Conservation (phyloP, 2,329 filamentous ascomycete genomes). For the Rachicladosporium sp. region DNA sequence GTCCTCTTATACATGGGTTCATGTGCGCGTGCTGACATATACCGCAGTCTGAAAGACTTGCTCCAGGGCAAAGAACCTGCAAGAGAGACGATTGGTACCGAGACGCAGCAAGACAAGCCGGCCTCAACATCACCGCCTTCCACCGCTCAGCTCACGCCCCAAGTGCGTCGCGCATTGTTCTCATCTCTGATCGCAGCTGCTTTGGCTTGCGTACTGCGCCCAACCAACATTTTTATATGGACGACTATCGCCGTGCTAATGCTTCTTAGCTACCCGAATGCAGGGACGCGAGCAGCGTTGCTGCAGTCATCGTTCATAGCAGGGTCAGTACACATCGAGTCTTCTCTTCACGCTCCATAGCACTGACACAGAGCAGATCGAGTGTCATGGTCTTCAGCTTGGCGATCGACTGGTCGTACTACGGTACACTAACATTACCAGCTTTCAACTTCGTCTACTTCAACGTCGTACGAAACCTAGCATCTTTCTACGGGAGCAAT, state of each 20-base stretch:
- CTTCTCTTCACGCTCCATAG: too few species aligned
- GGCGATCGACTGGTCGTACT: slow-evolving; percentile 64
- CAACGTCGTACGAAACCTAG: slow-evolving; percentile 77
- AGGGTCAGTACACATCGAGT: too few species aligned
- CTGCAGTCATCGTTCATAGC: too few species aligned
- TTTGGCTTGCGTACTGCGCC: slow-evolving; percentile 70
- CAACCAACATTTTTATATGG: slow-evolving; percentile 86
- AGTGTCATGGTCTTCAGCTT: slow-evolving; percentile 51
- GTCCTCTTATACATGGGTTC: not conserved
- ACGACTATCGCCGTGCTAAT: slow-evolving; percentile 48
- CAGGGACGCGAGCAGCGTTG: too few species aligned
- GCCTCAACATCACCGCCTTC: too few species aligned
- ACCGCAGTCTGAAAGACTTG: slow-evolving; percentile 1
- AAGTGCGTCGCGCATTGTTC: too few species aligned
- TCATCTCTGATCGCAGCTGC: slow-evolving; percentile 59
- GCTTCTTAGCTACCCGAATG: slow-evolving; percentile 31
- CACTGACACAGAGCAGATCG: not conserved
- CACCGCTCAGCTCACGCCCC: too few species aligned
- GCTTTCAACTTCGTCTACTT: slow-evolving; percentile 79
- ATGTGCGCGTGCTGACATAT: not conserved
- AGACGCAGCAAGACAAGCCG: too few species aligned
- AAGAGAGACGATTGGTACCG: too few species aligned
- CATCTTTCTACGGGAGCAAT: slow-evolving; percentile 85
- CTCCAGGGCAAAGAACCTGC: slow-evolving; percentile 1
- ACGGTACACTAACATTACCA: slow-evolving; percentile 76